Base-by-base conservation (phyloP, 2,329 filamentous ascomycete species). In the Neonectria faginata region DNA sequence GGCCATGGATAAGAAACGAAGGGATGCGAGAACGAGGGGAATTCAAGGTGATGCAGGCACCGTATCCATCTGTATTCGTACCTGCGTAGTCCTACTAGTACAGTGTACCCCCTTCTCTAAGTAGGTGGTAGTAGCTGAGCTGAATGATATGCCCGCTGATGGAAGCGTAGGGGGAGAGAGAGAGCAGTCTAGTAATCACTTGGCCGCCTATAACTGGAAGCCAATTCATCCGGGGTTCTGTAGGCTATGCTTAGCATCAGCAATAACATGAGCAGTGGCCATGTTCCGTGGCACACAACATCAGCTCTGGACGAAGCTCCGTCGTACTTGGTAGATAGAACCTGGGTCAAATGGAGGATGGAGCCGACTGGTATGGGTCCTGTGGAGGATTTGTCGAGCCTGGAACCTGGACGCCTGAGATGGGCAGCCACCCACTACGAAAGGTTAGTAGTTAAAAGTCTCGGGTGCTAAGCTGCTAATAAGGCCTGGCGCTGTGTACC, bases 311-410 rank as follows among this genome's bases (percentile, higher is more conserved):
- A 50, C 27, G 16, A 31, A 50, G 47, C 25, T n/a, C 29, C 33
- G 6, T 16, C 12, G 9, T 31, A 5, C 12, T 14, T 16, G 12
- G 33, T 36, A 14, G 45, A 50, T 50, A 14, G 45, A 50, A 31
- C 27, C 27, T 29, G 25, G 47, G 27, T 50, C 25, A 31, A 11
- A 18, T n/a, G 25, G 45, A 48, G 25, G 47, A 50, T 31, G 47
- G 25, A 20, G 31, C 50, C 27, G 48, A 58, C 47, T 54, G 60
- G 60, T 31, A 62, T 53, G 54, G 54, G 58, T 58, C 41, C 29
- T 27, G 48, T 62, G 54, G 54, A 29, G 25, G 42, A 31, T 20
- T 45, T 53, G 48, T 54, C 48, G 22, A 55, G 57, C 57, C 42
- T 47, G 57, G 57, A 48, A 55, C 57, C 51, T 48, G 31, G 29